Evolutionary conservation across 1,284 basidiomycete genomes (phyloP), one percentile per base, ranked within the genome.

Genomic region (Takashimella tepidaria): DNA sequence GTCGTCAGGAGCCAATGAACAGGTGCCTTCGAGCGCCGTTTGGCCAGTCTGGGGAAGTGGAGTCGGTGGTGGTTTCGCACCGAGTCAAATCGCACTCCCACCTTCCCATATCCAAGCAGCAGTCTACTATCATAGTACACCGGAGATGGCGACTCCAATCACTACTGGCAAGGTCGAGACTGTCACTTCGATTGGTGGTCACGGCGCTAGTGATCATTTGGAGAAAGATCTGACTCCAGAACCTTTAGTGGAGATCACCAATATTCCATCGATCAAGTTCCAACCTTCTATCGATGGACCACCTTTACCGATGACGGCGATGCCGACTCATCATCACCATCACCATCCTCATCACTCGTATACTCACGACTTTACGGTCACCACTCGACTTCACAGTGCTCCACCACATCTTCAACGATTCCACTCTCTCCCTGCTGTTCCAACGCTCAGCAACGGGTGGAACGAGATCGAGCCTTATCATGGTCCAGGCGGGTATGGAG

Each of bases 391-490:
- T 5, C 67, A 70, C 48, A 63, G 59, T 20, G 67, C 68, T 6
- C 70, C 72, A 1, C 69, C 70, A 1, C 59, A 57, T n/a, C 55
- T 72, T 45, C 61, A 67, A 45, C 61, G 72, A 10, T 72, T 68
- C 62, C 63, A 71, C 55, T 69, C 68, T 54, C 68, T n/a, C 70
- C 70, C 5, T 51, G 54, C 53, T 12, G 53, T 69, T 3, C 70
- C 69, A 3, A 68, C 68, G 13, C 43, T 67, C 10, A 59, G 47
- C 47, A 47, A 50, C 31, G 44, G 40, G 13, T 68, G 65, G 69
- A 51, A 27, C 41, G 45, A 62, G 21, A 47, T 51, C 5, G 51
- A 54, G 41, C 46, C 54, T 16, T 59, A 58, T 54, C 47, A 58
- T 44, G 46, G 13, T 47, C 57, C 11, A 45, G 55, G 25, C 26